These are phyloP conservation scores for Leccinum subgranulosum DNA, from an alignment of 768 basidiomycete genomes.

Conservation along the genomic window DNA sequence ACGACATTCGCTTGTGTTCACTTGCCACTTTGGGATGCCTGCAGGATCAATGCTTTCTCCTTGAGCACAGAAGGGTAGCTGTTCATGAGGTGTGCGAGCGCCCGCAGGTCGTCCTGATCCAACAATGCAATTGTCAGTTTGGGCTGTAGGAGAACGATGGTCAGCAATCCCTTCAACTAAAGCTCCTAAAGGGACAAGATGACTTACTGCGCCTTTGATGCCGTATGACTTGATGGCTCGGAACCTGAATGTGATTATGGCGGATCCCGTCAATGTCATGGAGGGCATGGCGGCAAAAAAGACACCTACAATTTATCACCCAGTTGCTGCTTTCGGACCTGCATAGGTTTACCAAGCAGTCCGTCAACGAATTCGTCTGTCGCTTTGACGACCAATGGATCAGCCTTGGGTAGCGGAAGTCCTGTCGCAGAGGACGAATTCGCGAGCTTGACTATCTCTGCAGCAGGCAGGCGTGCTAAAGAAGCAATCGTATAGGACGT, in stretches of 20 bases:
- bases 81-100: conserved; percentile 84
- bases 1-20: conserved; percentile 9
- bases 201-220: conserved; percentile 72
- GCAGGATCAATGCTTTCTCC: conserved; percentile 56
- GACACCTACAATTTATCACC: conserved; percentile 69
- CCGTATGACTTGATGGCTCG: conserved; percentile 70
- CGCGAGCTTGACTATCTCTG: conserved; percentile 69
- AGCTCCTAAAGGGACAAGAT: background rate
- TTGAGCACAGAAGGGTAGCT: conserved; percentile 80
- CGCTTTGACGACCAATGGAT: conserved; percentile 62
- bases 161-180: conserved; percentile 1
- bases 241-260: conserved; percentile 38
- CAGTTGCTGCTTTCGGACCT: conserved; percentile 72
- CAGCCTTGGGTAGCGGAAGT: conserved; percentile 65
- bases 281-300: conserved; percentile 6
- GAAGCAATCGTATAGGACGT: conserved; percentile 59
- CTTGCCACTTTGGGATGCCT: conserved; percentile 25
- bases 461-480: conserved; percentile 70
- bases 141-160: conserved; percentile 42
- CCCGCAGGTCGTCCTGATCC: conserved; percentile 81
- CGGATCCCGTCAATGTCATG: conserved; percentile 14
- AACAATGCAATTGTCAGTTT: conserved; percentile 82
- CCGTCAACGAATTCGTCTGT: conserved; percentile 73
- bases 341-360: conserved; percentile 50
- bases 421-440: conserved; percentile 43